phyloP scores from a whole-genome alignment of 306 rosid species.

The Quercus berberidifolia region DNA sequence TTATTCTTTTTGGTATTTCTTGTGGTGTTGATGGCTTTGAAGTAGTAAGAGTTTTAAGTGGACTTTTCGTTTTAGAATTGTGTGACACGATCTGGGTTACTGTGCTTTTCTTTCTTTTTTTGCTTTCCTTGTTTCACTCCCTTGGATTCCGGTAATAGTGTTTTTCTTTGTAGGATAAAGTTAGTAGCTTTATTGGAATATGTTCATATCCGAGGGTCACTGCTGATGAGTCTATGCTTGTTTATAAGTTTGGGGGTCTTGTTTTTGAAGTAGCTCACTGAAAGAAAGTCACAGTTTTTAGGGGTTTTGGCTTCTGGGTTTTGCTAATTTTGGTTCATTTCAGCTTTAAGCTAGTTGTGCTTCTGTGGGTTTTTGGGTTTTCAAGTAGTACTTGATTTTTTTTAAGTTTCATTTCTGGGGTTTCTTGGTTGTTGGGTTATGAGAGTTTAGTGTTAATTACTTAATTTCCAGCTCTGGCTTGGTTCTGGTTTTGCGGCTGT shows the following conservation, averaged over 20 bases:
- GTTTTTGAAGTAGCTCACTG: constrained; percentile 13
- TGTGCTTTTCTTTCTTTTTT: constrained; percentile 15
- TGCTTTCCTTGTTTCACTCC: constrained; percentile 38
- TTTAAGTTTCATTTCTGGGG: neutral
- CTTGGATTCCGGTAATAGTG: constrained; percentile 51
- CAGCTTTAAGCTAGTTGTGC: neutral
- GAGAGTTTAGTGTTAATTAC: neutral
- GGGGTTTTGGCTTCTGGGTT: constrained; percentile 8
- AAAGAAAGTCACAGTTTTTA: constrained; percentile 14
- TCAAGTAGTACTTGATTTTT: neutral
- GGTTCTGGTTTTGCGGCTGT: neutral
- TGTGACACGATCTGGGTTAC: constrained; percentile 43
- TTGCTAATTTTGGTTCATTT: neutral
- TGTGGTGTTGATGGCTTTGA: constrained; percentile 29
- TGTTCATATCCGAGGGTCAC: constrained; percentile 28
- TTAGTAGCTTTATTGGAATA: constrained; percentile 48
- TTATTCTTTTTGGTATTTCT: constrained; percentile 4
- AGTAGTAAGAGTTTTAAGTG: constrained; percentile 22
- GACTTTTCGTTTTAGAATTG: constrained; percentile 26
- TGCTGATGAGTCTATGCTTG: constrained; percentile 18
- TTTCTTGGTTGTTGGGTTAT: neutral
- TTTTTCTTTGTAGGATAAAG: constrained; percentile 28
- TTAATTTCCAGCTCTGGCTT: neutral
- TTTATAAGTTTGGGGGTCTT: constrained; percentile 25
- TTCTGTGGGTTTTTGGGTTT: neutral